A percentile compares a stretch with the other conserved stretches of the same genome.
Conservation (phyloP, 345 rosid genomes). For the Theobroma cacao region DNA sequence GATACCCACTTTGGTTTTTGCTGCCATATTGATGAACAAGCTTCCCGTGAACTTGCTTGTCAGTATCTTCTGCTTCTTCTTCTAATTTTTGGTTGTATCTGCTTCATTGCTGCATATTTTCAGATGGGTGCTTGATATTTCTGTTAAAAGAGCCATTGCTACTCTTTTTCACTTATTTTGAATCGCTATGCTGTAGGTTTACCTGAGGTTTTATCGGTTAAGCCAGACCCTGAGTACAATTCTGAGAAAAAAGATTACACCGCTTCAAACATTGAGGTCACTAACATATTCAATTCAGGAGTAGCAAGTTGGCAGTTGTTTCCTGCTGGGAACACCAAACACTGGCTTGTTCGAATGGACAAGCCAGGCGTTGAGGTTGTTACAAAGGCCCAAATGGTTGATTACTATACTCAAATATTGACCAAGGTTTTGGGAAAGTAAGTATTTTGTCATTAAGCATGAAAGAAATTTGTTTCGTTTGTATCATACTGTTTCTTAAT, state of each 20-base stretch:
- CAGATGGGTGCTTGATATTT: neutral
- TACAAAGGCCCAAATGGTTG: slow-evolving; percentile 96
- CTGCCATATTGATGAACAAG: slow-evolving; percentile 66
- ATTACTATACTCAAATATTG: slow-evolving; percentile 62
- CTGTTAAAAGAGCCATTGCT: neutral
- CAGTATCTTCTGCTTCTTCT: slow-evolving; percentile 14
- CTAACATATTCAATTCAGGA: slow-evolving; percentile 18
- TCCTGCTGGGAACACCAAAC: slow-evolving; percentile 53
- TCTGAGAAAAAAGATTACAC: slow-evolving; percentile 45
- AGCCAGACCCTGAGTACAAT: slow-evolving; percentile 49
- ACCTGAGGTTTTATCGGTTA: slow-evolving; percentile 68
- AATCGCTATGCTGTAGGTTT: slow-evolving; percentile 41
- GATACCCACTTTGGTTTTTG: slow-evolving; percentile 67
- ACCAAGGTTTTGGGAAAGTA: slow-evolving; percentile 77
- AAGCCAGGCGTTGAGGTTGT: slow-evolving; percentile 75
- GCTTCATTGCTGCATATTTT: neutral
- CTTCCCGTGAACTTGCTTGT: slow-evolving; percentile 60
- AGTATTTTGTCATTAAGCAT: slow-evolving; percentile 24
- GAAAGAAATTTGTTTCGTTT: neutral
- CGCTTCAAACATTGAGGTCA: slow-evolving; percentile 14
- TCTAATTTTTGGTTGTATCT: neutral
- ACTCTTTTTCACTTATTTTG: neutral
- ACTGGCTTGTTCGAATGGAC: slow-evolving; percentile 71
- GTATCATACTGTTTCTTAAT: neutral
- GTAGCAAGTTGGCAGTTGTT: slow-evolving; percentile 42